Conservation (phyloP, 768 basidiomycete genomes). For the Fomitopsis pulvina region DNA sequence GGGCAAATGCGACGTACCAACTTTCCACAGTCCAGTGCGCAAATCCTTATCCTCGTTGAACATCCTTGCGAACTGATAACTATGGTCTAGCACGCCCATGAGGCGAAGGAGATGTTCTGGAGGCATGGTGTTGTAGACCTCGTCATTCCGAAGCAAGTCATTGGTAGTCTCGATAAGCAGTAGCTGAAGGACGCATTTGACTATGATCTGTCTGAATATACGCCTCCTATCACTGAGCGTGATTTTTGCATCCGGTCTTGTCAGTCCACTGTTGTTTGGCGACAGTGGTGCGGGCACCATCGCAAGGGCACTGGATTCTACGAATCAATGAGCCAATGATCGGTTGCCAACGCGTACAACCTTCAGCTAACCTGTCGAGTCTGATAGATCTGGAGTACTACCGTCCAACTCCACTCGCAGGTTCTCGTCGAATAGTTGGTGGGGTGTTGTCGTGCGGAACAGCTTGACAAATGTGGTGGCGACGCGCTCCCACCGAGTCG, state of each 20-base stretch:
- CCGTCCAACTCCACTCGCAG: slow-evolving; percentile 80
- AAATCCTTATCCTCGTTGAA: slow-evolving; percentile 99
- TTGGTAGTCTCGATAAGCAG: slow-evolving; percentile 96
- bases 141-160: slow-evolving; percentile 86
- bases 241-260: slow-evolving; percentile 40
- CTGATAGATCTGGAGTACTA: slow-evolving; percentile 45
- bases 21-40: slow-evolving; percentile 97
- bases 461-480: slow-evolving; percentile 90
- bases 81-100: slow-evolving; percentile 95
- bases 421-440: slow-evolving; percentile 92
- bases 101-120: slow-evolving; percentile 88
- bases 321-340: not conserved
- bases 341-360: not conserved
- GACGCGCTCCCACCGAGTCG: slow-evolving; percentile 85
- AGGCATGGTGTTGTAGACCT: slow-evolving; percentile 90
- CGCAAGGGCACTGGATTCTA: slow-evolving; percentile 59
- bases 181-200: slow-evolving; percentile 97
- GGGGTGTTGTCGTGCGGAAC: slow-evolving; percentile 96
- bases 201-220: slow-evolving; percentile 97
- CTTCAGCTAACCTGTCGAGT: slow-evolving; percentile 32
- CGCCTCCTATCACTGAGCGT: slow-evolving; percentile 68
- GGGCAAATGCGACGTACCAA: slow-evolving; percentile 52
- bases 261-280: slow-evolving; percentile 51
- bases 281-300: slow-evolving; percentile 88
- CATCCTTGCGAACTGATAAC: slow-evolving; percentile 93